Evolutionary conservation across 805 yeast species (phyloP).

Genomic region (Schizosaccharomyces octosporus): DNA sequence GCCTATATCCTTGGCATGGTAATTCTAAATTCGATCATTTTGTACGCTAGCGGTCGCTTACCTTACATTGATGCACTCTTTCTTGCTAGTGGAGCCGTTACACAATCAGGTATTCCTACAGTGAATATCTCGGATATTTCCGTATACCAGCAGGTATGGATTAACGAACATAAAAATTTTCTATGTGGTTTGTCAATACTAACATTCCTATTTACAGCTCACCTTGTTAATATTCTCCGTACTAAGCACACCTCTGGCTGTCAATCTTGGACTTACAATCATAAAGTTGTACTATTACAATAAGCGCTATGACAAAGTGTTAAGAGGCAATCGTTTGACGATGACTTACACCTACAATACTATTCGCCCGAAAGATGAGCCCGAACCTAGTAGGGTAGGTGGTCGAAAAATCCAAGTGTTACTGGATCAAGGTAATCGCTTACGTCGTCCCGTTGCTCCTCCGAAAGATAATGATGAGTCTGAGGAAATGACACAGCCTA

Average conservation of each 20-base stretch:
- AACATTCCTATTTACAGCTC: constrained; percentile 49
- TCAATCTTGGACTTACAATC: neutral
- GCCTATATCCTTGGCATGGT: constrained; percentile 36
- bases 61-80: constrained; percentile 60
- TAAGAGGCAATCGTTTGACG: neutral
- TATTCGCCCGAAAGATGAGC: neutral
- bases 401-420: neutral
- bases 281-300: neutral
- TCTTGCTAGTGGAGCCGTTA: constrained; percentile 47
- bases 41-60: constrained; percentile 44
- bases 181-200: too few relatives aligned
- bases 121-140: constrained; percentile 37
- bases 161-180: constrained; percentile 7
- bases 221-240: constrained; percentile 50
- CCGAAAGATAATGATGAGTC: neutral
- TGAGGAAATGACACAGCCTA: neutral
- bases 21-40: constrained; percentile 43
- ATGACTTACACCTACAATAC: neutral
- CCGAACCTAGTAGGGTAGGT: neutral
- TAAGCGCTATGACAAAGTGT: neutral
- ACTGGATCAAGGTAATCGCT: neutral
- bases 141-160: constrained; percentile 60
- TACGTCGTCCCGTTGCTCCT: neutral
- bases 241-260: neutral
- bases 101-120: constrained; percentile 85